A percentile compares a stretch with the other conserved stretches of the same genome.
Evolutionary conservation across 208 protist genomes (phyloP).

Genomic region (Crithidia brevicula): DNA sequence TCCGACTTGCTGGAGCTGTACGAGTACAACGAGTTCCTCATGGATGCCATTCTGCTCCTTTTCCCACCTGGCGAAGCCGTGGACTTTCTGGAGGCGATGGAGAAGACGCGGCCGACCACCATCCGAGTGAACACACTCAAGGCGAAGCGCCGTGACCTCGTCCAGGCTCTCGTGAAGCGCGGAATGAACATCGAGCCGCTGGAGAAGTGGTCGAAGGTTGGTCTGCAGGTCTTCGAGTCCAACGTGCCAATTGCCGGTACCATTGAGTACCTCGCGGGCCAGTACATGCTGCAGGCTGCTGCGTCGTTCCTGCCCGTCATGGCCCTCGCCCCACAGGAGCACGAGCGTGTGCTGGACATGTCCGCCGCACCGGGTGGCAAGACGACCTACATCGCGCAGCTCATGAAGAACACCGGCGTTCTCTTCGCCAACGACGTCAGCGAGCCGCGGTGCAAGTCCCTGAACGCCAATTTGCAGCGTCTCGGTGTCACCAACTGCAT

Average conservation of each 20-base stretch:
- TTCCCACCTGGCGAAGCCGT: constrained; percentile 94
- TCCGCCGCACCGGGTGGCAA: constrained; percentile 99
- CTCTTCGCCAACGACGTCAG: constrained; percentile 99
- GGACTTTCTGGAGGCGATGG: constrained; percentile 98
- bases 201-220: constrained; percentile 97
- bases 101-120: constrained; percentile 97
- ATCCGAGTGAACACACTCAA: constrained; percentile 99
- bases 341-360: constrained; percentile 98
- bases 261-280: constrained; percentile 98
- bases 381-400: constrained; percentile 97
- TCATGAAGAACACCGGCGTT: constrained; percentile 99
- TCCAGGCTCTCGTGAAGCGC: constrained; percentile 94
- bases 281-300: constrained; percentile 99
- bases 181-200: constrained; percentile 98
- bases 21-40: constrained; percentile 96
- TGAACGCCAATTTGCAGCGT: constrained; percentile 97
- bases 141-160: constrained; percentile 94
- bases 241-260: constrained; percentile 98
- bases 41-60: constrained; percentile 94
- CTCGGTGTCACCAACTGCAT: constrained; percentile 95
- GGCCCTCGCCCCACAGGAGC: constrained; percentile 95
- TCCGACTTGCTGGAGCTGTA: constrained; percentile 95
- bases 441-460: constrained; percentile 93
- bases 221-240: constrained; percentile 98
- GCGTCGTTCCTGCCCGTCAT: constrained; percentile 99